Base-by-base conservation (phyloP, 306 rosid genomes). In the Prunus davidiana region DNA sequence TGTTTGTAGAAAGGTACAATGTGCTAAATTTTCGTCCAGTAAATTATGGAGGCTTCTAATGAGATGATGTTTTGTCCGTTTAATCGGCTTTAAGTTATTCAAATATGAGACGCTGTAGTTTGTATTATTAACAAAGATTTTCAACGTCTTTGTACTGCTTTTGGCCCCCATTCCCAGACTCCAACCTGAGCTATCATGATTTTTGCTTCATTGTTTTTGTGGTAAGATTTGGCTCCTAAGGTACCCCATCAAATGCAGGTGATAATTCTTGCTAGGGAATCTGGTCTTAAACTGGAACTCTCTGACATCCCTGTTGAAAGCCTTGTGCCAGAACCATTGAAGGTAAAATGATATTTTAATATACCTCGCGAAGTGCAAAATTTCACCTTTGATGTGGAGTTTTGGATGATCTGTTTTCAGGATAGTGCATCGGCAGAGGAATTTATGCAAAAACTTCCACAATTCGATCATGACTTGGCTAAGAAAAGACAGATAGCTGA, bases 191-290 rank as follows among this genome's bases (percentile, higher is more conserved):
- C 19, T 45, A 45, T 62, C 45, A 57, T 38, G 28, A 25, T 73
- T 24, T 43, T 57, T 12, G 15, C 18, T 30, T 9, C 22, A 7
- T 60, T 61, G 28, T 70, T 73, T 15, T 45, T 19, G 3, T 71
- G 5, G 41, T 34, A 34, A 24, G 75, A 12, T 71, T 56, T 13
- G 14, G n/a, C 8, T 43, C 41, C 70, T 73, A 8, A 69, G 50
- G 30, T 12, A 32, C 32, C 63, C 52, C 47, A 68, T 43, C 27
- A 66, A 68, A 67, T 83, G 65, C 90, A 95, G 99, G 99, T 95
- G 78, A 92, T 92, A 82, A 95, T 92, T 87, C 96, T 95, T 73
- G 99, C 99, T 3, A 89, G 99, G 84, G 99, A 95, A 79, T 95
- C 91, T 73, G 99, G 99, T 71, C 81, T 95, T 78, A 89, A 87